Conservation (phyloP, 768 basidiomycete genomes). For the Basidioascus undulatus region DNA sequence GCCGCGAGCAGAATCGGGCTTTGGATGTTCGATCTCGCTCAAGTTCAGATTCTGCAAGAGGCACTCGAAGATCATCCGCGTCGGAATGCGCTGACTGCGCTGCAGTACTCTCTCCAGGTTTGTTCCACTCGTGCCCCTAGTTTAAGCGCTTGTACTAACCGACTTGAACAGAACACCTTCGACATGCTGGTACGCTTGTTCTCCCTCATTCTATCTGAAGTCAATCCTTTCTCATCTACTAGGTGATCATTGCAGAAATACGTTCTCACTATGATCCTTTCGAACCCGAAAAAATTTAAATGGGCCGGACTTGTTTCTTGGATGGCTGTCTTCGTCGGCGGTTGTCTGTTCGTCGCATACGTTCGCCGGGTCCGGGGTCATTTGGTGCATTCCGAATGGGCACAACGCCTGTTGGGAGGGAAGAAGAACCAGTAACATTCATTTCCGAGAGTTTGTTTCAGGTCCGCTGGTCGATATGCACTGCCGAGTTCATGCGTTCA, state of each 20-base stretch:
- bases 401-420: too few relatives aligned
- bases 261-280: slow-evolving; percentile 15
- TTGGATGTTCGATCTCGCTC: slow-evolving; percentile 28
- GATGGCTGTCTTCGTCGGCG: slow-evolving; percentile 15
- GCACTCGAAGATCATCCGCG: slow-evolving; percentile 23
- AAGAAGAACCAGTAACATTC: too few relatives aligned
- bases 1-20: slow-evolving; percentile 24
- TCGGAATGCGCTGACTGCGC: slow-evolving; percentile 20
- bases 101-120: slow-evolving; percentile 19
- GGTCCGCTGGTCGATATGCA: too few relatives aligned
- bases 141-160: too few relatives aligned
- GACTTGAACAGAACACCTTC: too few relatives aligned
- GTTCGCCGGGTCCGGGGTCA: too few relatives aligned
- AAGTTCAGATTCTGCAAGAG: slow-evolving; percentile 25
- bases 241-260: slow-evolving; percentile 13
- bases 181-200: slow-evolving; percentile 9
- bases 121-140: too few relatives aligned
- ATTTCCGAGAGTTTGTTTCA: too few relatives aligned
- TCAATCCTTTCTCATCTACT: slow-evolving; percentile 1
- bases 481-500: too few relatives aligned
- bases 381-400: too few relatives aligned
- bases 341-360: too few relatives aligned
- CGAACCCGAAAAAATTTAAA: slow-evolving; percentile 16
- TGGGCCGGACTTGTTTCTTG: slow-evolving; percentile 19
- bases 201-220: neutral